Base-by-base conservation (phyloP, 352 stramenopile species). In the Phytopythium boreale region DNA sequence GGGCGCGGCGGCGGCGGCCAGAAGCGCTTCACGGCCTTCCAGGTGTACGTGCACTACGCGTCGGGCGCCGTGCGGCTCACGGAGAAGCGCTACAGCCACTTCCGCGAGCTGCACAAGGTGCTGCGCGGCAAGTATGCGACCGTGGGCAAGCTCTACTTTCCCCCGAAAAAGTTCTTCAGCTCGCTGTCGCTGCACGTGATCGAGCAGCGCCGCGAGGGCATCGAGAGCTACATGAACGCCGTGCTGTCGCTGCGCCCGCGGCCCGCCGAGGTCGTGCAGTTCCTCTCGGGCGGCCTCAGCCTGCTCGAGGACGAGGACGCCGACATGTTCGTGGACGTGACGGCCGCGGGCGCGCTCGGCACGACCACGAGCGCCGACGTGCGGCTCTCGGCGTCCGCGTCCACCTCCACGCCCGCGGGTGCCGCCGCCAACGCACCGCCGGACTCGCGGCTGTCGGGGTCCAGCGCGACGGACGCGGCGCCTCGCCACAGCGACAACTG, bases 141-240 rank as follows among this genome's bases (percentile, higher is more conserved):
- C 0, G 85, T 95, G 10, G 81, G 79, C 58, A 91, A 89, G 51
- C 76, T 94, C 29, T 92, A 90, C 59, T 95, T 95, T 61, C 87
- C 87, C 10, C 87, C 85, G 5, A 93, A 94, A 58, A 91, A 92
- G 61, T 92, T 93, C 63, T 95, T 95, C 64, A 84, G 89, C 69
- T 94, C 85, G 51, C 65, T 93, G n/a, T 95, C 87, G 36, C 71
- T 95, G 17, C 82, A 90, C 59, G 87, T 95, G 46, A 95, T 95
- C 65, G 85, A 93, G 67, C 87, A 95, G 61, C 83, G 87, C 15
- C 83, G 85, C 17, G 79, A 92, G 52, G 85, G 74, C 14, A 90
- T 95, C 37, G 87, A 93, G 63, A 88, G 78, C 61, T 95, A 95
- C 68, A 73, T 95, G 64, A 92, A 93, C 69, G 76, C 82, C 15